Base-by-base conservation (phyloP, 768 basidiomycete genomes). In the Pleurotus citrinopileatus region DNA sequence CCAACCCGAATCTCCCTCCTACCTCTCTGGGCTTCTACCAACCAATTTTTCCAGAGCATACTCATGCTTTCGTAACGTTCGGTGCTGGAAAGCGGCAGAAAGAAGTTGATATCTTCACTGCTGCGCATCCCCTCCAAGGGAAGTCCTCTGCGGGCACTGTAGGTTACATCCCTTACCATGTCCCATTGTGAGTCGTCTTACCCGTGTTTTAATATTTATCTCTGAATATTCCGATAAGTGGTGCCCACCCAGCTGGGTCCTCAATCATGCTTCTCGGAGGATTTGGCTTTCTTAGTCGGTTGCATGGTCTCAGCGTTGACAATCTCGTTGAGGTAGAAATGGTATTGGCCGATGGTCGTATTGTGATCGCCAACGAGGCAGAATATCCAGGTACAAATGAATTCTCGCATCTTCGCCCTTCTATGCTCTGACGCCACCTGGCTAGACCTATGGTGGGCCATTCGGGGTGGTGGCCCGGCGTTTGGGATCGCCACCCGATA, bases 261-360 rank as follows among this genome's bases (percentile, higher is more conserved):
- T 84, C 86, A 8, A 81, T 88, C 55, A 88, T 91, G 88, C 70
- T 91, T 55, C 77, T 90, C 2, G 93, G 90, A 15, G 94, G 94
- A 1, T 96, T 96, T 62, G 94, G 94, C 1, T 83, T 96, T 71
- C 73, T 94, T 40, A 86, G 90, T 48, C 80, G 94, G 48, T 70
- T 93, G 60, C 81, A 87, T 57, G 94, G 94, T 4, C 74, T 97
- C 52, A 94, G 91, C 55, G 81, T 94, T 64, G 94, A 98, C 66
- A 91, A 89, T 64, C 72, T 96, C 22, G 88, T 95, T 4, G 94
- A 97, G 63, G 88, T 89, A 0, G 94, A 98, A 69, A 86, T 94
- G 70, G 94, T 97, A 2, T 77, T 94, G 15, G 89, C 93, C 3
- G 92, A 96, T 67, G 94, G 94, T 3, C 73, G 83, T n/a, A 88